A percentile compares a stretch with the other conserved stretches of the same genome.
Evolutionary conservation across 2,329 filamentous ascomycete species (phyloP).

Genomic region (Hypoxylon sp.): DNA sequence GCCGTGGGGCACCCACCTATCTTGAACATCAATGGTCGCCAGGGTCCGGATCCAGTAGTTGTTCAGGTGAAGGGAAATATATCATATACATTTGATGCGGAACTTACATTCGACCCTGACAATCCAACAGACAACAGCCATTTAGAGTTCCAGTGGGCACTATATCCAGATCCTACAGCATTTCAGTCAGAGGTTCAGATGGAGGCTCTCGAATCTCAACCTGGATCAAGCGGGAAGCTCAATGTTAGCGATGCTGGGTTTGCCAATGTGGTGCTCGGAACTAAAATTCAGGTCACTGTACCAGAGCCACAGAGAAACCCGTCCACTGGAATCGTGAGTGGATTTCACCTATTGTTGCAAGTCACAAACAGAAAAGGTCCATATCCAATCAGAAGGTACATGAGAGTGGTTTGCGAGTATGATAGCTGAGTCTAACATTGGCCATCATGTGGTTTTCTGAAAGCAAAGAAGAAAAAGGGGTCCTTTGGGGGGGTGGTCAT

Average conservation of each 20-base stretch:
- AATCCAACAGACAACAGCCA: constrained; percentile 10
- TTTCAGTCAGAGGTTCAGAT: constrained; percentile 4
- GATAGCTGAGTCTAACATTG: constrained; percentile 1
- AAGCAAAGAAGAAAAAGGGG: too few relatives aligned
- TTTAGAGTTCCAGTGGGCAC: constrained; percentile 13
- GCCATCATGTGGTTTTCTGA: too few relatives aligned
- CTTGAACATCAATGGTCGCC: constrained; percentile 15
- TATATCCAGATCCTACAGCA: neutral
- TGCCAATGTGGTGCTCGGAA: constrained; percentile 9
- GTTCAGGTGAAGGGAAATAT: constrained; percentile 9
- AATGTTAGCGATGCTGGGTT: constrained; percentile 7
- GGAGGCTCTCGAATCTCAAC: neutral
- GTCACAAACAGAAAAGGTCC: constrained; percentile 17
- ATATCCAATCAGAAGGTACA: constrained; percentile 28
- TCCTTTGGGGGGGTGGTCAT: too few relatives aligned
- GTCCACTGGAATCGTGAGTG: neutral
- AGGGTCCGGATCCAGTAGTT: constrained; percentile 9
- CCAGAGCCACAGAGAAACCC: neutral
- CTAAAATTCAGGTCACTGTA: constrained; percentile 9
- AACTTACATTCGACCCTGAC: constrained; percentile 14
- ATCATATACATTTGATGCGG: constrained; percentile 19
- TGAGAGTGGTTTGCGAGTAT: constrained; percentile 25
- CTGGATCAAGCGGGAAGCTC: neutral
- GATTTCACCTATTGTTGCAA: constrained; percentile 13
- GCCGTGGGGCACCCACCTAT: constrained; percentile 18